Evolutionary conservation across 2,329 filamentous ascomycete genomes (phyloP).

Genomic region (Xylaria hypoxylon): DNA sequence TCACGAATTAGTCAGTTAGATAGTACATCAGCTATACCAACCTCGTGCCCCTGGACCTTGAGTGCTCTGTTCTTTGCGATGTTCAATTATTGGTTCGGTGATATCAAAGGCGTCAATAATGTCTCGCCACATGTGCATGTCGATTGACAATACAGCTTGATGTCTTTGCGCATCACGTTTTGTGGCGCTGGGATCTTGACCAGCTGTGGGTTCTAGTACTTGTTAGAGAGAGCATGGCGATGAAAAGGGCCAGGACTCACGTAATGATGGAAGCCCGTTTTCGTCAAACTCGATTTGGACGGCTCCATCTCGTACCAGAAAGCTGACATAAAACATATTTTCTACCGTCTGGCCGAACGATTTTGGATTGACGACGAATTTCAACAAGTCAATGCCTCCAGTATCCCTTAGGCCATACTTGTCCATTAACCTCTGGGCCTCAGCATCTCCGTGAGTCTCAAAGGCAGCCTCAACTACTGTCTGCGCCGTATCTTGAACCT

Average conservation of each 20-base stretch:
- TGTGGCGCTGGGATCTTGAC: slow-evolving; percentile 56
- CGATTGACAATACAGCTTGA: slow-evolving; percentile 89
- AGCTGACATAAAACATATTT: slow-evolving; percentile 96
- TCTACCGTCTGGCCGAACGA: slow-evolving; percentile 97
- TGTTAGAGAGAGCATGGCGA: slow-evolving; percentile 36
- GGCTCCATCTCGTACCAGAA: slow-evolving; percentile 87
- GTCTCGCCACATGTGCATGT: slow-evolving; percentile 84
- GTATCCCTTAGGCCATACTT: slow-evolving; percentile 73
- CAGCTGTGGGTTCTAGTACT: slow-evolving; percentile 52
- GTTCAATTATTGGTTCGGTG: slow-evolving; percentile 83
- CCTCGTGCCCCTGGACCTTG: slow-evolving; percentile 66
- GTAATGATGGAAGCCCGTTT: slow-evolving; percentile 79
- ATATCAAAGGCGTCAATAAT: slow-evolving; percentile 83
- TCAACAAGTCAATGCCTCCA: slow-evolving; percentile 81
- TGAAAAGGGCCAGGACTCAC: slow-evolving; percentile 66
- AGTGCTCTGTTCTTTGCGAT: slow-evolving; percentile 72
- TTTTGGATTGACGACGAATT: slow-evolving; percentile 88
- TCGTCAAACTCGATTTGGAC: slow-evolving; percentile 80
- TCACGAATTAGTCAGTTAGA: slow-evolving; percentile 1
- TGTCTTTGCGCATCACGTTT: slow-evolving; percentile 72
- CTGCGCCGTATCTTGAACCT: slow-evolving; percentile 61
- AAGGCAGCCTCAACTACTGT: slow-evolving; percentile 58
- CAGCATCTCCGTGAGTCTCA: slow-evolving; percentile 59
- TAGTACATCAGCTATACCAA: slow-evolving; percentile 70
- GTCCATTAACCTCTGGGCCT: slow-evolving; percentile 68